Evolutionary conservation across 108 stramenopile species (phyloP).

Genomic region (Pinguiococcus pyrenoidosus): DNA sequence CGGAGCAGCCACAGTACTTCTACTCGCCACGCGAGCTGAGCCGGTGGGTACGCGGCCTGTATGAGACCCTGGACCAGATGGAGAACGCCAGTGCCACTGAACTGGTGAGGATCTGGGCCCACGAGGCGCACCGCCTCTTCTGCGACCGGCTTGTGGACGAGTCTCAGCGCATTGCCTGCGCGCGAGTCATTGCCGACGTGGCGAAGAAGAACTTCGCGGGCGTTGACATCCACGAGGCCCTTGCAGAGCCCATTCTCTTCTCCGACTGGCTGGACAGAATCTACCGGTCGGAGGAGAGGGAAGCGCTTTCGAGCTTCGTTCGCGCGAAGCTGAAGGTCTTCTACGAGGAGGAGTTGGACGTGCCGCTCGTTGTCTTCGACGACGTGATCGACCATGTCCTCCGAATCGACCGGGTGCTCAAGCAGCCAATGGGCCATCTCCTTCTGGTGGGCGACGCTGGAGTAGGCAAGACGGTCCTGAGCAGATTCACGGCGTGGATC

Average conservation of each 20-base stretch:
- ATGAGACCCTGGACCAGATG: slow-evolving; percentile 59
- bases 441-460: slow-evolving; percentile 87
- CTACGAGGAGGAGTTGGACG: slow-evolving; percentile 95
- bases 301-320: slow-evolving; percentile 70
- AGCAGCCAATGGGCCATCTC: slow-evolving; percentile 47
- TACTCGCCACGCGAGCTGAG: slow-evolving; percentile 95
- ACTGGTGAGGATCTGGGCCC: slow-evolving; percentile 86
- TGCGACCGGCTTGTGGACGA: slow-evolving; percentile 75
- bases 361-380: slow-evolving; percentile 91
- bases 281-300: slow-evolving; percentile 57
- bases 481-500: slow-evolving; percentile 86
- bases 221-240: slow-evolving; percentile 57
- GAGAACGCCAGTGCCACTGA: slow-evolving; percentile 56
- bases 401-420: slow-evolving; percentile 47
- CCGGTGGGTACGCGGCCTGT: slow-evolving; percentile 90
- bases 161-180: not conserved
- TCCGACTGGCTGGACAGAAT: slow-evolving; percentile 77
- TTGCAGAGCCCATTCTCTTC: slow-evolving; percentile 77
- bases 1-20: slow-evolving; percentile 98
- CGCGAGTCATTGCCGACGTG: slow-evolving; percentile 14
- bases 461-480: slow-evolving; percentile 76
- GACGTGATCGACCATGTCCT: slow-evolving; percentile 71
- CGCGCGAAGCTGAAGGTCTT: slow-evolving; percentile 75
- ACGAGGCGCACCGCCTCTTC: slow-evolving; percentile 91
- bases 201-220: slow-evolving; percentile 24